phyloP scores from a whole-genome alignment of 2,329 filamentous ascomycete species.

The Cladosporium sp. region DNA sequence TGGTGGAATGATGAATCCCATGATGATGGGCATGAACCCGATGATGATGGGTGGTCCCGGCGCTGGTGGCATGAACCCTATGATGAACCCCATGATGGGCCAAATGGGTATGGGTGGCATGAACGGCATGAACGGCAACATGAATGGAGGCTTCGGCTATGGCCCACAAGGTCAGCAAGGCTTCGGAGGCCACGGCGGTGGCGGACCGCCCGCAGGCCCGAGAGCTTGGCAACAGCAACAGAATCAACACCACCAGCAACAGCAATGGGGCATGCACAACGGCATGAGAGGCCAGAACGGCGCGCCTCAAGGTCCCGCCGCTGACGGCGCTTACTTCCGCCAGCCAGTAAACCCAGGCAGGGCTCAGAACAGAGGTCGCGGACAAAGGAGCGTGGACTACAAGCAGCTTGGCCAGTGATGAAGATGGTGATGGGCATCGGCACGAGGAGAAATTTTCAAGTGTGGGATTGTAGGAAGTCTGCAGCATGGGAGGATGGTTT shows the following conservation, averaged over 20 bases:
- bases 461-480: neutral
- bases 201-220: conserved; percentile 14
- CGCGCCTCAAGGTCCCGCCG: conserved; percentile 11
- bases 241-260: conserved; percentile 1
- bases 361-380: conserved; percentile 61
- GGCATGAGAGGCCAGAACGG: conserved; percentile 11
- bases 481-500: neutral
- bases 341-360: conserved; percentile 94
- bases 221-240: conserved; percentile 19
- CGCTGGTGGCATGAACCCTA: conserved; percentile 30
- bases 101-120: conserved; percentile 35
- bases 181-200: conserved; percentile 10
- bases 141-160: conserved; percentile 21
- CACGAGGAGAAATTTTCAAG: neutral
- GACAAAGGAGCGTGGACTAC: conserved; percentile 83
- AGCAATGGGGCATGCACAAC: conserved; percentile 24
- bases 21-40: conserved; percentile 42
- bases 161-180: conserved; percentile 4
- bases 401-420: conserved; percentile 60
- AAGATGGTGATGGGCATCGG: neutral
- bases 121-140: conserved; percentile 26
- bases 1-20: conserved; percentile 37
- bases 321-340: conserved; percentile 86
- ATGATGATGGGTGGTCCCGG: conserved; percentile 38
- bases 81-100: conserved; percentile 35